Evolutionary conservation across 2,329 filamentous ascomycete genomes (phyloP), one percentile per base, ranked within the genome.

Genomic region (Colletotrichum eleusines): DNA sequence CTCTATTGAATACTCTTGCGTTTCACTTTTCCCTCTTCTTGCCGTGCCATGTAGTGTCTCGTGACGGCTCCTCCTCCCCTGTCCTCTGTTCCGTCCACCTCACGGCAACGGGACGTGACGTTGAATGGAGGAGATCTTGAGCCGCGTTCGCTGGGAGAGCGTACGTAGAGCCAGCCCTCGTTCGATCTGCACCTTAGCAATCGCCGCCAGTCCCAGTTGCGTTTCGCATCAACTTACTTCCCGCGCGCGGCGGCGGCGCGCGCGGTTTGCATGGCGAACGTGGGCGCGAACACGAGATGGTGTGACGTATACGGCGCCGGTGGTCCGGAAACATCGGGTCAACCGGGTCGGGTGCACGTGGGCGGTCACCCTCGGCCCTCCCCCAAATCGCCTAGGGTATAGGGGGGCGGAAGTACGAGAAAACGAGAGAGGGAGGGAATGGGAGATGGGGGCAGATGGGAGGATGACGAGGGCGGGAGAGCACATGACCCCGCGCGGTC

Each of bases 261-360:
- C n/a, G n/a, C n/a, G n/a, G n/a, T 46, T 23, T 60, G 12, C 58
- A 33, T 28, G 23, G 18, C 58, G 42, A 38, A 38, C 42, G 1
- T 8, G 42, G n/a, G 2, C 11, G 20, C 18, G 23, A 16, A 28
- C 1, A 33, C 16, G 20, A 40, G n/a, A 40, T 18, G 14, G 38
- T 28, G 40, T 40, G 67, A 71, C 33, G 35, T 53, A 42, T n/a
- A n/a, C 42, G 46, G 23, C 57, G 3, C 18, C 50, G 28, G 16
- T 20, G 28, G 11, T 42, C 46, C 63, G 67, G 67, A 57, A 55
- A 16, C n/a, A 33, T 54, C 66, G 54, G 62, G 35, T 69, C 38
- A 66, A n/a, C 60, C 63, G 57, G 63, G 35, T 58, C 33, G 33
- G 50, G 35, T 57, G 66, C 67, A 58, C 50, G 67, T 62, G 57